A percentile compares a stretch with the other conserved stretches of the same genome.
These are phyloP conservation scores for Echinochloa phyllopogon DNA, from an alignment of 176 grass and related monocot genomes.

Conservation along the genomic window DNA sequence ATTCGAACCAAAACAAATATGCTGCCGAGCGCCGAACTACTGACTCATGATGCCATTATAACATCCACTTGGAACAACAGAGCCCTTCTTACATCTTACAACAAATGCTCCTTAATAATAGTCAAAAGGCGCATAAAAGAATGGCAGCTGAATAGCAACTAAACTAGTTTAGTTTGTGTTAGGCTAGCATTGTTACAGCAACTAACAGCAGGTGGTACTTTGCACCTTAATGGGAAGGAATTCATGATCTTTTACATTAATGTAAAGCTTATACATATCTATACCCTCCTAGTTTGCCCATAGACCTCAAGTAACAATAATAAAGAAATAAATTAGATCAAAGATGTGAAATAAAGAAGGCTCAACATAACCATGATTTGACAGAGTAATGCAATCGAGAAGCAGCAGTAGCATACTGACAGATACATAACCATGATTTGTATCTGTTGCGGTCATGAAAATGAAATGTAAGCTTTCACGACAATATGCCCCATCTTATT, in stretches of 20 bases:
- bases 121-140: background rate
- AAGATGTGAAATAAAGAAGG: background rate
- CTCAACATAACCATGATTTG: background rate
- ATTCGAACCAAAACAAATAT: background rate
- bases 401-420: too few species aligned
- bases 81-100: too few species aligned
- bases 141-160: background rate
- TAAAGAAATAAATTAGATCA: background rate
- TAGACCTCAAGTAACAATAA: background rate
- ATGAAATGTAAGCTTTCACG: background rate
- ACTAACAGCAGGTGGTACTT: background rate
- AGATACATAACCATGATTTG: too few species aligned
- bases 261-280: too few species aligned
- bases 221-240: background rate
- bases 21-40: background rate
- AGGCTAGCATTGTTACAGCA: too few species aligned
- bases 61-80: too few species aligned
- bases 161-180: too few species aligned
- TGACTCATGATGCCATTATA: too few species aligned
- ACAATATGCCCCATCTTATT: slow-evolving; percentile 36
- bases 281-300: background rate
- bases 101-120: too few species aligned
- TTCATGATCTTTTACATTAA: background rate
- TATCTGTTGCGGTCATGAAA: background rate
- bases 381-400: slow-evolving; percentile 13